These are phyloP conservation scores for Solanum virginianum DNA, from an alignment of 257 asterid genomes.

Conservation along the genomic window DNA sequence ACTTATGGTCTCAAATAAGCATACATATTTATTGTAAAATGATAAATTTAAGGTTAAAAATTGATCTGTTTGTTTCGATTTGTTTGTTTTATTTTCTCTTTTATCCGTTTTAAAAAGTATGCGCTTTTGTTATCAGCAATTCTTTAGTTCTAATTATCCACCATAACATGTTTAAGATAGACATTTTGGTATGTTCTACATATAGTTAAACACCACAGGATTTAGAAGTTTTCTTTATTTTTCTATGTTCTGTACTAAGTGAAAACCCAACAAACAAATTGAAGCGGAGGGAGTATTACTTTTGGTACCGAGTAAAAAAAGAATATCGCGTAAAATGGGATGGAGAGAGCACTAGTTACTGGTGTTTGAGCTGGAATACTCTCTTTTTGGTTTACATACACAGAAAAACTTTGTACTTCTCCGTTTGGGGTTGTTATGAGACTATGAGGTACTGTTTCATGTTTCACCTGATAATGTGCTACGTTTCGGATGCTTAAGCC, in stretches of 20 bases:
- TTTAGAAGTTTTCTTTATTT: too few relatives aligned
- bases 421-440: background rate
- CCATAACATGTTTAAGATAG: background rate
- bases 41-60: too few relatives aligned
- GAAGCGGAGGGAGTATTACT: background rate
- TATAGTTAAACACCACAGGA: background rate
- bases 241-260: accelerated
- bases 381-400: background rate
- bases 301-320: background rate
- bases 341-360: background rate
- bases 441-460: background rate
- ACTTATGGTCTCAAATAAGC: too few relatives aligned
- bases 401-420: background rate
- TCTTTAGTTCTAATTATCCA: too few relatives aligned
- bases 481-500: background rate
- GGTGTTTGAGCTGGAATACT: background rate
- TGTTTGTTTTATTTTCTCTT: too few relatives aligned
- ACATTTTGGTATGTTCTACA: background rate
- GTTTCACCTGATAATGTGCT: background rate
- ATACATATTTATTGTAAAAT: too few relatives aligned
- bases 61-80: too few relatives aligned
- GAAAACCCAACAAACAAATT: background rate
- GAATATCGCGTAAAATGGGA: background rate
- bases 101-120: too few relatives aligned
- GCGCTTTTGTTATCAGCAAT: too few relatives aligned